phyloP scores from a whole-genome alignment of 176 grass and related monocot species.

The Zoysia pacifica region DNA sequence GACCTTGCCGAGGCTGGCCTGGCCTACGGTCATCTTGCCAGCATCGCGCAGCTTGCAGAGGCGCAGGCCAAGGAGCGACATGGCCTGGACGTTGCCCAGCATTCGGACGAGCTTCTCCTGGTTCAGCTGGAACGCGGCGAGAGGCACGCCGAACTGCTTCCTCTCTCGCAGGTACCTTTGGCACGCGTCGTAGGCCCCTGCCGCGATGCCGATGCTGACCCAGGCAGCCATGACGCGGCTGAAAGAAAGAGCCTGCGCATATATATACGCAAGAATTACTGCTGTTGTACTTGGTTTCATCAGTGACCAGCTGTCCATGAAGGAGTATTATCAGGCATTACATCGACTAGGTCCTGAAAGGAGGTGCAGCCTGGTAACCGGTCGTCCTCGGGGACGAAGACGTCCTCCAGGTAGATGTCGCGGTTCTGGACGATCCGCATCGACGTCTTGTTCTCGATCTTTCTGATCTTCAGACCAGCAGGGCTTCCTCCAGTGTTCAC shows the following conservation, averaged over 20 bases:
- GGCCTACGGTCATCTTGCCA: constrained; percentile 50
- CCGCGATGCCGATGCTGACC: not conserved
- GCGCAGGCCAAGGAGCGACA: constrained; percentile 55
- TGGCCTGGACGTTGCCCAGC: constrained; percentile 72
- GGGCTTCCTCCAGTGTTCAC: constrained; percentile 49
- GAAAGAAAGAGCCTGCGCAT: not conserved
- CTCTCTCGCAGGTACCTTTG: constrained; percentile 46
- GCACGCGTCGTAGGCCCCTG: not conserved
- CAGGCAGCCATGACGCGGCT: not conserved
- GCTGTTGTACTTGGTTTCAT: too few relatives aligned
- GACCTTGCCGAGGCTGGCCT: constrained; percentile 64
- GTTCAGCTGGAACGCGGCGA: constrained; percentile 64
- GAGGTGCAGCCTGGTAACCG: constrained; percentile 46
- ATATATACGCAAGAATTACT: too few relatives aligned
- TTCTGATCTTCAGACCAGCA: constrained; percentile 48
- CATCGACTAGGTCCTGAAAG: constrained; percentile 57
- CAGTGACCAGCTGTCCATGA: too few relatives aligned
- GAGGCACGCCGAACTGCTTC: constrained; percentile 62
- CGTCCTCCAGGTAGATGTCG: constrained; percentile 56
- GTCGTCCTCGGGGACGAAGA: constrained; percentile 66
- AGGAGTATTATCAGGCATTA: not conserved
- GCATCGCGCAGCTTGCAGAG: constrained; percentile 54
- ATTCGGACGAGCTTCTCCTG: constrained; percentile 67
- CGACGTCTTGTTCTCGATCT: constrained; percentile 67
- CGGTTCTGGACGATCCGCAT: constrained; percentile 76